Evolutionary conservation across 495 filamentous ascomycete genomes (phyloP), one percentile per base, ranked within the genome.

Genomic region (Physcia stellaris): DNA sequence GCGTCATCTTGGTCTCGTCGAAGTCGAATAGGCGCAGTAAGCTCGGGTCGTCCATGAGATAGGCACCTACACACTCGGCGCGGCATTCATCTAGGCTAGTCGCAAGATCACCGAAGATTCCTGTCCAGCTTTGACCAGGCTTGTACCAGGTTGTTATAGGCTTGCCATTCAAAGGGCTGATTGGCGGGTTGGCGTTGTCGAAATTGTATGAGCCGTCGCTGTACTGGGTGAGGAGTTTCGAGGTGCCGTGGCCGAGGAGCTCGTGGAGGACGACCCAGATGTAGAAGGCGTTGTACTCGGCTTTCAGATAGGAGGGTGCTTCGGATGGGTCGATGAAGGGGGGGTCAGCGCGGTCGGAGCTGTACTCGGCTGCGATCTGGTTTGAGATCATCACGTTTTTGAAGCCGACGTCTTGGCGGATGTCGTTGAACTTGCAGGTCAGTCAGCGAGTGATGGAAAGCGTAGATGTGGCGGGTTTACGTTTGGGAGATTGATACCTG

Each of bases 361-460:
- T n/a, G n/a, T n/a, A n/a, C 41, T 66, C 56, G 12, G 51, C 55
- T 9, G 44, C 49, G 56, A 66, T 60, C 27, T 60, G 60, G 40
- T 66, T 68, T 7, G 60, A 49, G 29, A 67, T 58, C 19, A 66
- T 62, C 33, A 70, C 54, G 41, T 68, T 70, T 40, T 70, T 68
- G 48, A 61, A 68, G 21, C 64, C 64, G 17, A 43, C 43, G 12
- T 58, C 50, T 39, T 67, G 54, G 2, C 63, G 58, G 32, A 68
- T 69, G 38, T 68, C 59, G 34, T 68, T 61, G 45, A 61, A 68
- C 62, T n/a, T n/a, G n/a, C n/a, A n/a, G 66, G 38, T 32, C 24
- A 35, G 3, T 12, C 10, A 1, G 39, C 11, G 41, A 12, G 6
- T n/a, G 21, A 51, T 13, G 4, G 28, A 31, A 3, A 13, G 17